Evolutionary conservation across 2,329 filamentous ascomycete genomes (phyloP), one percentile per base, ranked within the genome.

Genomic region (Penicillium sp.): DNA sequence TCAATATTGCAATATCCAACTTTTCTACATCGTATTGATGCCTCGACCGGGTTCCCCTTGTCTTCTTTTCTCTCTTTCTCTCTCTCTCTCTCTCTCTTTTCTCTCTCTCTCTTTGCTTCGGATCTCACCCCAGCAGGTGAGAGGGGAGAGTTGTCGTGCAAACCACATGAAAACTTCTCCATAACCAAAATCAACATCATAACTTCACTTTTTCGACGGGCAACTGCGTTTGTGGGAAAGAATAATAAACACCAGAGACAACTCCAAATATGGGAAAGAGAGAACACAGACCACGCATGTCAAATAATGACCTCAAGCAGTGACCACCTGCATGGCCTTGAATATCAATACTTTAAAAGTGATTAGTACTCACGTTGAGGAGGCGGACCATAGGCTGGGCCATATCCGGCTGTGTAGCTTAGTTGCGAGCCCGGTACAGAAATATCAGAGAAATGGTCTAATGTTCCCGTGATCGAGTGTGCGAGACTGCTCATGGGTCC

Each of bases 401-500:
- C 54, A 53, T 71, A 73, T 26, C 63, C 68, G 14, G 62, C 49
- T 14, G 55, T 54, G 44, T 73, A 73, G 48, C 54, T 65, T 27
- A 72, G 53, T 29, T 72, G 70, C 14, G 69, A 60, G 1, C 66
- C 59, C n/a, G 67, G 54, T 6, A 67, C 55, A 2, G 70, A 59
- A n/a, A 72, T 18, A 25, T 72, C 69, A 5, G 67, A 51, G 37
- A 72, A 68, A 3, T 71, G 57, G 48, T 74, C 69, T 51, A 73
- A 53, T 37, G 65, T 51, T 14, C 62, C 52, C 25, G 71, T 48
- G 41, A 72, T 56, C 37, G 70, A 60, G 33, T 65, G 61, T 12
- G 66, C 61, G 12, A 70, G 56, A 25, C 55, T 63, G 18, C 55
- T 41, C 42, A 70, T 58, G 11, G 62, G 26, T n/a, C 59, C 56